A percentile compares a stretch with the other conserved stretches of the same genome.
Evolutionary conservation across 768 basidiomycete genomes (phyloP).

Genomic region (Lactarius trivialis): DNA sequence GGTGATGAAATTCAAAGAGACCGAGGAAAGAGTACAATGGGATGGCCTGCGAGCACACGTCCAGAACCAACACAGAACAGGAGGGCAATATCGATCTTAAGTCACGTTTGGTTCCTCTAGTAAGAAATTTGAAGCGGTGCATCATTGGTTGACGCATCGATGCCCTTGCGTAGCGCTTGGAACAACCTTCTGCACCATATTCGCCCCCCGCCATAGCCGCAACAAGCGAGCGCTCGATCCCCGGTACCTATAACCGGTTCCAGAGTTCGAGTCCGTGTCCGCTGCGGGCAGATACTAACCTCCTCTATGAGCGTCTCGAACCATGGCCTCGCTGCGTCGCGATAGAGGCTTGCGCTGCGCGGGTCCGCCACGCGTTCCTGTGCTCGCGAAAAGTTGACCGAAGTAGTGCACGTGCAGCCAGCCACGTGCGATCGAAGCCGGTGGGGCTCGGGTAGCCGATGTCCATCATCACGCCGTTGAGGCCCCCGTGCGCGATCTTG

Average conservation of each 20-base stretch:
- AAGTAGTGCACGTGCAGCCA: constrained; percentile 13
- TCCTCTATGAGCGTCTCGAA: constrained; percentile 6
- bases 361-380: constrained; percentile 6
- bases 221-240: constrained; percentile 37
- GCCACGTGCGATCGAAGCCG: constrained; percentile 11
- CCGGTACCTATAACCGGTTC: constrained; percentile 32
- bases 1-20: too few relatives aligned
- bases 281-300: not conserved
- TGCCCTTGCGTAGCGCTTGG: constrained; percentile 41
- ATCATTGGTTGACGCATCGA: constrained; percentile 40
- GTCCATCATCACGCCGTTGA: not conserved
- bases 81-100: not conserved
- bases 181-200: constrained; percentile 47
- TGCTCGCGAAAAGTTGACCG: constrained; percentile 15
- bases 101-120: not conserved
- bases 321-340: constrained; percentile 17
- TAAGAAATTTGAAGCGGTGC: not conserved
- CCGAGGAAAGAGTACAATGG: too few relatives aligned
- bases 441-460: constrained; percentile 9
- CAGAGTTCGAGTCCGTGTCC: not conserved
- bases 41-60: not conserved
- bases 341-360: not conserved
- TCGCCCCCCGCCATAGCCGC: constrained; percentile 41
- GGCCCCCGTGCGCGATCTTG: constrained; percentile 8
- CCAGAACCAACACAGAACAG: not conserved